Percentiles rank a stretch among this genome's conserved stretches.
Evolutionary conservation across 192 early-diverging fungal genomes (phyloP).

Genomic region (Diversispora epigaea): DNA sequence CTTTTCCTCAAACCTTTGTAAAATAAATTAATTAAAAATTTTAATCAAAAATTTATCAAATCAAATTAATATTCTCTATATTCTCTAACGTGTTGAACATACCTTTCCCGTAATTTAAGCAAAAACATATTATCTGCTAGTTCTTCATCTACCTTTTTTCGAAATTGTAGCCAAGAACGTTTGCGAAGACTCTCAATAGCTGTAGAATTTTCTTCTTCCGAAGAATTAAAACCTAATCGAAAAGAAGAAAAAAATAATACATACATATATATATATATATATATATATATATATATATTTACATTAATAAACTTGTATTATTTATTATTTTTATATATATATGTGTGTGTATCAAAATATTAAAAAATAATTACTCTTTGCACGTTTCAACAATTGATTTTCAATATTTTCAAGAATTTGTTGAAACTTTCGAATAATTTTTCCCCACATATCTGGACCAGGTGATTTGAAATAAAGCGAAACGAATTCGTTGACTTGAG

Average conservation of each 20-base stretch:
- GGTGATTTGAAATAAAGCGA: slow-evolving; percentile 69
- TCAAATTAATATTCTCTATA: not conserved
- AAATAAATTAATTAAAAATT: not conserved
- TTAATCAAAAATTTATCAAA: not conserved
- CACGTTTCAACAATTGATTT: slow-evolving; percentile 49
- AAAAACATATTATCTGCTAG: slow-evolving; percentile 80
- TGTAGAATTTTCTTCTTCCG: slow-evolving; percentile 51
- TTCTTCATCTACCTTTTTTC: slow-evolving; percentile 76
- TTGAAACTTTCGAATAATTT: slow-evolving; percentile 62
- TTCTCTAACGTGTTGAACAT: not conserved
- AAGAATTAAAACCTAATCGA: slow-evolving; percentile 48
- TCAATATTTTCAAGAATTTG: slow-evolving; percentile 57
- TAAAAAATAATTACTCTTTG: slow-evolving; percentile 42
- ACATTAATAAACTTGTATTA: not conserved
- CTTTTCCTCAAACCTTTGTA: slow-evolving; percentile 73
- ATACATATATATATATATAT: too few relatives aligned
- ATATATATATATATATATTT: too few relatives aligned
- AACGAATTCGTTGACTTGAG: slow-evolving; percentile 68
- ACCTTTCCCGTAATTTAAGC: slow-evolving; percentile 67
- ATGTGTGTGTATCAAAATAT: too few relatives aligned
- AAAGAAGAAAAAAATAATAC: too few relatives aligned
- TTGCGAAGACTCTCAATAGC: slow-evolving; percentile 56
- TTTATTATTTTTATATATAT: too few relatives aligned
- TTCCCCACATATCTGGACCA: slow-evolving; percentile 66
- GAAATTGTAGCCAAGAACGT: slow-evolving; percentile 74